Conservation (phyloP, 2,329 filamentous ascomycete species). For the Paramyrothecium sp. region DNA sequence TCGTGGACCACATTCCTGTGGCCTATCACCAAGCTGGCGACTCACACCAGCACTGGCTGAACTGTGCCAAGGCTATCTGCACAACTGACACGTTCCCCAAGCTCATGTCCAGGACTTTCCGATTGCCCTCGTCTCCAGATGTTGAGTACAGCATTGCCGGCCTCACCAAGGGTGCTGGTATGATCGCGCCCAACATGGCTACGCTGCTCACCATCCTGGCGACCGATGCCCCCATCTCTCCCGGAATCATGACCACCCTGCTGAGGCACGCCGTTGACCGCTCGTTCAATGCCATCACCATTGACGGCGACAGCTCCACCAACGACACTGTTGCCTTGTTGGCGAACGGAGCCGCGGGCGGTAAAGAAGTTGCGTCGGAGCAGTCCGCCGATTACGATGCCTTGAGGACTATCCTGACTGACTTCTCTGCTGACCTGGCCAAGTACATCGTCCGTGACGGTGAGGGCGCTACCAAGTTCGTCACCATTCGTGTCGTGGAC, state of each 20-base stretch:
- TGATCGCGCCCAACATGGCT: conserved; percentile 99
- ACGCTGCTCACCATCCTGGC: conserved; percentile 89
- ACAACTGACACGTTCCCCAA: conserved; percentile 99
- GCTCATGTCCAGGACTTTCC: conserved; percentile 81
- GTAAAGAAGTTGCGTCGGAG: conserved; percentile 56
- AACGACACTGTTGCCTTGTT: conserved; percentile 94
- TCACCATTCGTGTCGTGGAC: conserved; percentile 83
- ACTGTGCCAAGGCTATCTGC: conserved; percentile 86
- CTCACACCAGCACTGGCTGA: conserved; percentile 83
- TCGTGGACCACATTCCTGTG: conserved; percentile 75
- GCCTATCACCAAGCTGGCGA: conserved; percentile 70
- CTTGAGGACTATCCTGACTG: conserved; percentile 69
- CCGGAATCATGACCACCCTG: conserved; percentile 64
- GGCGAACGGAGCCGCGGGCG: conserved; percentile 91
- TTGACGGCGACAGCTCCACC: conserved; percentile 95
- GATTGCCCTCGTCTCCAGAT: conserved; percentile 74
- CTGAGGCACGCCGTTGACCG: conserved; percentile 74
- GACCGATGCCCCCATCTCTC: conserved; percentile 81
- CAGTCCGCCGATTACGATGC: conserved; percentile 63
- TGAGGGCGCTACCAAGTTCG: conserved; percentile 97
- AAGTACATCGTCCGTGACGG: conserved; percentile 94
- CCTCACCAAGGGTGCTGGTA: conserved; percentile 97
- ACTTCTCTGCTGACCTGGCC: conserved; percentile 80
- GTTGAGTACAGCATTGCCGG: conserved; percentile 83
- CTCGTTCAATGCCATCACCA: conserved; percentile 95